Percentiles rank a stretch among this genome's conserved stretches.
Conservation (phyloP, 106 monocot species). For the Gastrodia elata region DNA sequence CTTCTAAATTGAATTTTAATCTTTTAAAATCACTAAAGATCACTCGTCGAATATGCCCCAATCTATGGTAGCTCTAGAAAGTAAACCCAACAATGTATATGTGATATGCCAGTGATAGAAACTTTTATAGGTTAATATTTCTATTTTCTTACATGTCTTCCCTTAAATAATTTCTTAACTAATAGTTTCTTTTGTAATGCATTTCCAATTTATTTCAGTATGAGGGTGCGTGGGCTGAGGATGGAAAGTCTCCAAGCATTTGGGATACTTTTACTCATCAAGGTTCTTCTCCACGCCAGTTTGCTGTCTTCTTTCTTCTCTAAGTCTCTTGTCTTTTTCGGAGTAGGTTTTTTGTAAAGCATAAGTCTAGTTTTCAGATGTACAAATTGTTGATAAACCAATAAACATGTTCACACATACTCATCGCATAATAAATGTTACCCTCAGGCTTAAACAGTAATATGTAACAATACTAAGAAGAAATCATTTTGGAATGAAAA, state of each 20-base stretch:
- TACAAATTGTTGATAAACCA: not conserved
- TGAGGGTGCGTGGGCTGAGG: conserved; percentile 10
- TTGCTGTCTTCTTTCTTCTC: not conserved
- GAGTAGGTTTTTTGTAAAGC: not conserved
- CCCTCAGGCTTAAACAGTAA: too few relatives aligned
- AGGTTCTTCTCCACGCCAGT: not conserved
- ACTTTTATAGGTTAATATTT: not conserved
- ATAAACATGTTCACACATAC: not conserved
- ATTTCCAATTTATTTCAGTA: conserved; percentile 1
- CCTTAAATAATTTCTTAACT: not conserved
- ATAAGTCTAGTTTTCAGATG: not conserved
- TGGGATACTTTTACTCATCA: conserved; percentile 12
- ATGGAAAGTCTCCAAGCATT: conserved; percentile 10
- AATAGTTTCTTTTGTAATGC: not conserved
- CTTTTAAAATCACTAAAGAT: not conserved
- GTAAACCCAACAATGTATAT: not conserved
- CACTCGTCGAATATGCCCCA: not conserved
- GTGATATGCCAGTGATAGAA: not conserved
- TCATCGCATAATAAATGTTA: too few relatives aligned
- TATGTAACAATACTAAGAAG: too few relatives aligned
- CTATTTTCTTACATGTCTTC: not conserved
- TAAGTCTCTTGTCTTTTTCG: too few relatives aligned
- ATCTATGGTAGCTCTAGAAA: not conserved
- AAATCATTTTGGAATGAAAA: too few relatives aligned
- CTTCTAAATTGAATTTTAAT: not conserved